A percentile compares a stretch with the other conserved stretches of the same genome.
Evolutionary conservation across 139 green algal species (phyloP).

Genomic region (Closterium sp.): DNA sequence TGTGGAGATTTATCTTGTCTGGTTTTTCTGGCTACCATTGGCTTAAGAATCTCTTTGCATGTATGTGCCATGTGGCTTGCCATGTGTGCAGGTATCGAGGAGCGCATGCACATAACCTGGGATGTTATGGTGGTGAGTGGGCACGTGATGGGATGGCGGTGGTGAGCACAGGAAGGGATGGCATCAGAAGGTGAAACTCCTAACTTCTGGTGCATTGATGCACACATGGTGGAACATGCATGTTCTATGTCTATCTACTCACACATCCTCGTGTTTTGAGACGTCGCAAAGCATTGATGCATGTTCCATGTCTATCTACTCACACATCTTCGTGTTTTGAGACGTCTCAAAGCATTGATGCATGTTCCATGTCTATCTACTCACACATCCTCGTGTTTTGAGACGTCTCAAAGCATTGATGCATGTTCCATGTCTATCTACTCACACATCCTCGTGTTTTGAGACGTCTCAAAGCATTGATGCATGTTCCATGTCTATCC

Average conservation of each 20-base stretch:
- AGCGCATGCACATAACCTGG: constrained; percentile 72
- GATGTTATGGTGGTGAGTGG: constrained; percentile 52
- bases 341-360: too few species aligned
- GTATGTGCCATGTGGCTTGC: neutral
- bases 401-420: too few species aligned
- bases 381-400: neutral
- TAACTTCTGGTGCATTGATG: too few species aligned
- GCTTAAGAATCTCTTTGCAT: neutral
- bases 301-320: neutral
- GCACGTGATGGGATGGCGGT: neutral
- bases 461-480: too few species aligned
- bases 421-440: neutral
- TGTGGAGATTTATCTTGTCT: neutral
- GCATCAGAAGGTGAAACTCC: too few species aligned
- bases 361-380: neutral
- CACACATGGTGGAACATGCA: too few species aligned
- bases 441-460: neutral
- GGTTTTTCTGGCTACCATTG: neutral
- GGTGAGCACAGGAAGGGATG: neutral
- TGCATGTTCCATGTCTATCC: too few species aligned
- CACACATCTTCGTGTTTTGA: too few species aligned
- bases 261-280: too few species aligned
- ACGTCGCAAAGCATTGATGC: too few species aligned
- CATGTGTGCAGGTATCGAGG: constrained; percentile 70
- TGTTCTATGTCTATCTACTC: too few species aligned